Evolutionary conservation across 192 early-diverging fungal genomes (phyloP).

Genomic region (Funneliformis geosporum): DNA sequence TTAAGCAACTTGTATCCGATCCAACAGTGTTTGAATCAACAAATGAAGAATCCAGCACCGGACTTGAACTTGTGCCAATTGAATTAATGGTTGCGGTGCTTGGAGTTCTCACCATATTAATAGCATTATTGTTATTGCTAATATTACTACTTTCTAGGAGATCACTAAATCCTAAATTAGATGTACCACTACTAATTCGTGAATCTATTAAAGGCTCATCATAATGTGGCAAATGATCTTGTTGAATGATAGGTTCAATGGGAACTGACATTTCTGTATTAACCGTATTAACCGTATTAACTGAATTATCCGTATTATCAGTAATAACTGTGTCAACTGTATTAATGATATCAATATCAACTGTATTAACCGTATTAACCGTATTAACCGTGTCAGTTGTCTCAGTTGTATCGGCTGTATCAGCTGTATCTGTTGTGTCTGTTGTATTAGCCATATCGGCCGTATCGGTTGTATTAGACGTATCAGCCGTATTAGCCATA

Average conservation of each 20-base stretch:
- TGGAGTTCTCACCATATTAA: conserved; percentile 6
- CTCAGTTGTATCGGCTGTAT: too few relatives aligned
- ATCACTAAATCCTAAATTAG: background rate
- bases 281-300: background rate
- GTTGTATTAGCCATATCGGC: background rate
- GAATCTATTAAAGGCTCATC: background rate
- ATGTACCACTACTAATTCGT: background rate
- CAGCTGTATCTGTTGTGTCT: background rate
- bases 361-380: background rate
- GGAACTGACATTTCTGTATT: background rate
- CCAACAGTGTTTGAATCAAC: background rate
- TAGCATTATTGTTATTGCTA: background rate
- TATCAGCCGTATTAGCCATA: background rate
- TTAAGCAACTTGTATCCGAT: background rate
- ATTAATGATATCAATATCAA: background rate
- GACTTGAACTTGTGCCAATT: background rate
- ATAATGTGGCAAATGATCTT: background rate
- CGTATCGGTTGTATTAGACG: background rate
- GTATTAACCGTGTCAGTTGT: background rate
- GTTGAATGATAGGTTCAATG: background rate
- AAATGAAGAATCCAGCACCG: background rate
- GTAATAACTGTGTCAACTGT: too few relatives aligned
- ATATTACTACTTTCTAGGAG: background rate
- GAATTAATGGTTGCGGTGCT: conserved; percentile 6
- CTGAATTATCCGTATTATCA: too few relatives aligned